These are phyloP conservation scores for Coniochaeta ligniaria DNA, from an alignment of 2,329 filamentous ascomycete genomes.

Conservation along the genomic window DNA sequence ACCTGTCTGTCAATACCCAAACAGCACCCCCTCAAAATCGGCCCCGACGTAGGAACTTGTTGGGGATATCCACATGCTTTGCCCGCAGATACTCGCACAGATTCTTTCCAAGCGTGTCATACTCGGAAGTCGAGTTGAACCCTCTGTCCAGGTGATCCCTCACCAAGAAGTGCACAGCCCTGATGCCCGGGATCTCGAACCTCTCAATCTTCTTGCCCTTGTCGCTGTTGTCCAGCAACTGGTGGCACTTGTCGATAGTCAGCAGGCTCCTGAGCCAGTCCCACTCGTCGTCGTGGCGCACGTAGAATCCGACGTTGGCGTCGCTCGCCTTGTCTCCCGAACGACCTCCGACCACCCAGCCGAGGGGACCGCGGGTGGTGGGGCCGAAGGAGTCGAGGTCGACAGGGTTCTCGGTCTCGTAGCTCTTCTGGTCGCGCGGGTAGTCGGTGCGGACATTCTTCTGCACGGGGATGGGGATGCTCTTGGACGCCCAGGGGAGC, in stretches of 20 bases:
- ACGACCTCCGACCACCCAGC: constrained; percentile 5
- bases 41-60: constrained; percentile 32
- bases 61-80: constrained; percentile 35
- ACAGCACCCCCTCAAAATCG: constrained; percentile 17
- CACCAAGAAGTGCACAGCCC: constrained; percentile 27
- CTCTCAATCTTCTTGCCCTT: constrained; percentile 30
- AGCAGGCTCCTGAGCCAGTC: constrained; percentile 34
- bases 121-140: constrained; percentile 31
- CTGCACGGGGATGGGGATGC: constrained; percentile 14
- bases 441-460: constrained; percentile 9
- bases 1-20: too few species aligned
- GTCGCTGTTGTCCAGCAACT: constrained; percentile 26
- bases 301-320: constrained; percentile 37
- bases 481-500: constrained; percentile 12
- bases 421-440: constrained; percentile 3
- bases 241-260: constrained; percentile 26
- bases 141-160: constrained; percentile 38
- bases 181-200: constrained; percentile 29
- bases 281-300: constrained; percentile 32
- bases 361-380: constrained; percentile 9
- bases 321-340: constrained; percentile 33
- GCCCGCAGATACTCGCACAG: constrained; percentile 35
- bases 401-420: constrained; percentile 5
- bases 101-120: constrained; percentile 39
- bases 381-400: constrained; percentile 9